Conservation (phyloP, 352 stramenopile species). For the Phytopythium aichiense region DNA sequence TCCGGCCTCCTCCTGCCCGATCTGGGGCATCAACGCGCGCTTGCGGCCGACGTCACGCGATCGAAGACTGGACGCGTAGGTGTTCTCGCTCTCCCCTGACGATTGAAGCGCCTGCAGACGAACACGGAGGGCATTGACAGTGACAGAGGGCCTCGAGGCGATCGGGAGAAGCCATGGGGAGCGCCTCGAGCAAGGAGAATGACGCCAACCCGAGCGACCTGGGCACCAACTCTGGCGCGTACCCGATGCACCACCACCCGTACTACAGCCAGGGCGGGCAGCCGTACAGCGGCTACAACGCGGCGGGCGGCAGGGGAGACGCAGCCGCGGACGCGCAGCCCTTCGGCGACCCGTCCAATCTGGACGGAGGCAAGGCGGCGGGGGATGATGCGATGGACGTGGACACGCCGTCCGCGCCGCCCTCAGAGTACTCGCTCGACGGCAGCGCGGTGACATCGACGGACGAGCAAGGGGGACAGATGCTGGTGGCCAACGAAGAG, state of each 20-base stretch:
- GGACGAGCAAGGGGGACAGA: constrained; percentile 7
- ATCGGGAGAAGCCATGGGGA: constrained; percentile 45
- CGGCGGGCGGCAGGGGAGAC: constrained; percentile 4
- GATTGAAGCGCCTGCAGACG: constrained; percentile 1
- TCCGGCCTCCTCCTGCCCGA: not conserved
- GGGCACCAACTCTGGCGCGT: constrained; percentile 56
- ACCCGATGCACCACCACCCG: constrained; percentile 64
- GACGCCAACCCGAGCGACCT: constrained; percentile 78
- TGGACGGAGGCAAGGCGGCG: constrained; percentile 1
- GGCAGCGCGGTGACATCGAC: constrained; percentile 9
- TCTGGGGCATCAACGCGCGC: not conserved
- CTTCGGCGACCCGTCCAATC: not conserved
- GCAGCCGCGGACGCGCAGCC: constrained; percentile 4
- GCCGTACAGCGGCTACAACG: constrained; percentile 8
- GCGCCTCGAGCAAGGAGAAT: constrained; percentile 79
- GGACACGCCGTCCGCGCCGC: constrained; percentile 33
- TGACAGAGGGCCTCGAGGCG: not conserved
- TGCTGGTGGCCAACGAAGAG: constrained; percentile 7
- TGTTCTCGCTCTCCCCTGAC: not conserved
- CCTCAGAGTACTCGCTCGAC: constrained; percentile 26
- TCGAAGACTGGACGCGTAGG: not conserved
- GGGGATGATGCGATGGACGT: constrained; percentile 64
- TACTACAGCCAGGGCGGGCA: constrained; percentile 40
- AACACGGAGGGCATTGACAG: not conserved
- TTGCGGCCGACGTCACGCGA: constrained; percentile 1